Conservation (phyloP, 768 basidiomycete genomes). For the Suillus paluster region DNA sequence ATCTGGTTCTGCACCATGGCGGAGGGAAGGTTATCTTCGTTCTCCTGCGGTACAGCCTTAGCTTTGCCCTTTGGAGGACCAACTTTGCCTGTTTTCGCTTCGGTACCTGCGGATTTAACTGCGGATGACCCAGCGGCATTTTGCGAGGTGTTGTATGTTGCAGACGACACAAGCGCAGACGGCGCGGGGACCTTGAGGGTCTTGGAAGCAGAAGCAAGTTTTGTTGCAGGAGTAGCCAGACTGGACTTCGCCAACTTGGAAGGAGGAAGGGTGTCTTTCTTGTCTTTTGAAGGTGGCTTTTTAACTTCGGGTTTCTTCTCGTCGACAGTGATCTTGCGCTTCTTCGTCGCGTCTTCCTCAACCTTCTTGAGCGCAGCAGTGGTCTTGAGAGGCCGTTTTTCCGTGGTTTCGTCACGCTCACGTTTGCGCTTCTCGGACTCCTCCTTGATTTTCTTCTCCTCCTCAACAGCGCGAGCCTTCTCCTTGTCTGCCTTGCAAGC, state of each 20-base stretch:
- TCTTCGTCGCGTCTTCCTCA: conserved; percentile 75
- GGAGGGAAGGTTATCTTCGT: conserved; percentile 60
- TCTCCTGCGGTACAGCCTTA: conserved; percentile 50
- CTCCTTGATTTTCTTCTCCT: conserved; percentile 74
- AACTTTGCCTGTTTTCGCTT: conserved; percentile 40
- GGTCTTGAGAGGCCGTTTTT: conserved; percentile 64
- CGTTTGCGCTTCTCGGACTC: conserved; percentile 80
- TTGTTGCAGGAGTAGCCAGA: conserved; percentile 28
- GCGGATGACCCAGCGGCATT: conserved; percentile 35
- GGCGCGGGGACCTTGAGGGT: conserved; percentile 40
- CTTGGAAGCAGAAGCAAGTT: conserved; percentile 36
- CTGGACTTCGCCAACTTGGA: conserved; percentile 37
- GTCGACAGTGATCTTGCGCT: conserved; percentile 64
- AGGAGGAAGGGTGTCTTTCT: conserved; percentile 35
- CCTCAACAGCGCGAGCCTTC: conserved; percentile 60
- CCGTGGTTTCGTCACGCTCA: conserved; percentile 78
- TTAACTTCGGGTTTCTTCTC: conserved; percentile 64
- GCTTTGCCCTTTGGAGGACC: conserved; percentile 53
- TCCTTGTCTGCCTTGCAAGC: conserved; percentile 84
- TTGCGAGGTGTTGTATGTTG: conserved; percentile 45
- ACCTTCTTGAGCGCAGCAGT: conserved; percentile 57
- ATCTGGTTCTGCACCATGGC: conserved; percentile 67
- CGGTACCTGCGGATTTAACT: conserved; percentile 34
- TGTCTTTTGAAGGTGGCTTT: conserved; percentile 65
- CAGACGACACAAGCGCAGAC: conserved; percentile 39